Base-by-base conservation (phyloP, 139 green algal species). In the Mychonastes homosphaera region DNA sequence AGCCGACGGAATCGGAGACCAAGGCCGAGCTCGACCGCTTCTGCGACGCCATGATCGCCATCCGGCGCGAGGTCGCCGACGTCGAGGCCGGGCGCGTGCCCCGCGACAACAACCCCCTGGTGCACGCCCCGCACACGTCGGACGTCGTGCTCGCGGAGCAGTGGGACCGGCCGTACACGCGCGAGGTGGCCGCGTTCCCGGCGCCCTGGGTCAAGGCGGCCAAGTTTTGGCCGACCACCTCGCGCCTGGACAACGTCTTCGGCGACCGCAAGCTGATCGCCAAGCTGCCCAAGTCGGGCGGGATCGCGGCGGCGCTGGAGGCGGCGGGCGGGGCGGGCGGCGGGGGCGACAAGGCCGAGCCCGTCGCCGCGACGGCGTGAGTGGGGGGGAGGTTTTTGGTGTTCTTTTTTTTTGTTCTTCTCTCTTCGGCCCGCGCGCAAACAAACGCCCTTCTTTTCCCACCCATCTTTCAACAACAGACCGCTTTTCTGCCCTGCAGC, bases 221-320 rank as follows among this genome's bases (percentile, higher is more conserved):
- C 72, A 99, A 99, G 87, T 99, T 99, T 86, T 99, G 93, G 93
- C 93, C 93, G 34, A 88, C 84, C 32, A 85, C 65, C 12, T 65
- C 55, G 32, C 76, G 93, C 19, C 84, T 99, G 38, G 93, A 99
- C 78, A 98, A 99, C 64, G 93, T 99, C 54, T 95, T 89, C 54
- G 93, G 93, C 15, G 93, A 99, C 78, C 81, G 91, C 53, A 77
- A 97, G 73, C 69, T 98, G 6, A 30, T 85, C 18, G n/a, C n/a
- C n/a, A n/a, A n/a, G n/a, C n/a, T n/a, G n/a, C n/a, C n/a, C n/a
- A n/a, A n/a, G n/a, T n/a, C n/a, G n/a, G n/a, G n/a, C n/a, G n/a
- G n/a, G n/a, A n/a, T n/a, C n/a, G n/a, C n/a, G n/a, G n/a, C n/a
- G n/a, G n/a, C n/a, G n/a, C n/a, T n/a, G n/a, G n/a, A 71, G 56